These are phyloP conservation scores for Vaucheria bursata DNA, from an alignment of 352 stramenopile species.

Conservation along the genomic window DNA sequence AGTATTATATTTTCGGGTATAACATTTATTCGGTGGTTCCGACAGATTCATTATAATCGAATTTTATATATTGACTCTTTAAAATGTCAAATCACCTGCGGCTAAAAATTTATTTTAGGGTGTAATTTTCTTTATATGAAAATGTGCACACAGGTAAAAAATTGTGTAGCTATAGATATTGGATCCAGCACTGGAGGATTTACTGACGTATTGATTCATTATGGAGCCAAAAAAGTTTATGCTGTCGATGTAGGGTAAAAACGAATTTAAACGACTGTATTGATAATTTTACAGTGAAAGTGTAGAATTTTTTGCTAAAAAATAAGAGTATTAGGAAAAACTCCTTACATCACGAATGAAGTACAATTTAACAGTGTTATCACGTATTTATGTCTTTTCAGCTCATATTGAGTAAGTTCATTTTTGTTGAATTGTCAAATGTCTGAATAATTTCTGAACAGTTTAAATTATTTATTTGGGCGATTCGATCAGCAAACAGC, in stretches of 20 bases:
- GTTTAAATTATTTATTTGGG: too few species aligned
- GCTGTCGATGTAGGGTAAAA: slow-evolving; percentile 8
- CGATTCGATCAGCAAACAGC: too few species aligned
- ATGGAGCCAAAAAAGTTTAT: slow-evolving; percentile 1
- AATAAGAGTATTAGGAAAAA: neutral
- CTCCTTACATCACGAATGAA: neutral
- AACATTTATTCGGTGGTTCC: neutral
- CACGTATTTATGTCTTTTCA: neutral
- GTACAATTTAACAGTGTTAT: neutral
- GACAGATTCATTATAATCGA: neutral
- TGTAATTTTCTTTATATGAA: neutral
- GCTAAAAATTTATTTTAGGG: neutral
- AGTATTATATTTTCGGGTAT: neutral
- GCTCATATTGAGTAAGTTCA: too few species aligned
- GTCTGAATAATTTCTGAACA: neutral
- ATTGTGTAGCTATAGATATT: slow-evolving; percentile 10
- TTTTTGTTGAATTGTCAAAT: too few species aligned
- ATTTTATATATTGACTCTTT: neutral
- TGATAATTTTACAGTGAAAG: neutral
- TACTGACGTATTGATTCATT: slow-evolving; percentile 8
- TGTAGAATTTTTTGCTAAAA: neutral
- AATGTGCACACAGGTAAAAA: neutral
- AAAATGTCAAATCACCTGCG: neutral
- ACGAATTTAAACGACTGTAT: neutral
- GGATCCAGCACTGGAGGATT: slow-evolving; percentile 10